These are phyloP conservation scores for Phaeomoniella chlamydospora DNA, from an alignment of 2,329 filamentous ascomycete genomes.

Conservation along the genomic window DNA sequence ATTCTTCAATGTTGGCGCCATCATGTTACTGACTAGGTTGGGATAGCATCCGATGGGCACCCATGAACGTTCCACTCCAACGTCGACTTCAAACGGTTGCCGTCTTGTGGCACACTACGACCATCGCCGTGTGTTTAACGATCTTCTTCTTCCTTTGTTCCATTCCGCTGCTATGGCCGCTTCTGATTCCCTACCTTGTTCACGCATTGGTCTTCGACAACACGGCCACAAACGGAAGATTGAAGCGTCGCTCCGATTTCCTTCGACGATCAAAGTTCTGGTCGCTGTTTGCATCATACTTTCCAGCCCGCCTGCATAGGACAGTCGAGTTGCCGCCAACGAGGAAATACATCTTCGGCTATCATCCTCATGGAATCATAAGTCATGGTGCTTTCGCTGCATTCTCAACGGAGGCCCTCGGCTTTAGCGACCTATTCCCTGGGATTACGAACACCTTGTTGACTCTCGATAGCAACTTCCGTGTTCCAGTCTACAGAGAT, in stretches of 20 bases:
- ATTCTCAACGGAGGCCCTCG: constrained; percentile 79
- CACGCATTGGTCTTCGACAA: constrained; percentile 65
- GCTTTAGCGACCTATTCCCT: constrained; percentile 76
- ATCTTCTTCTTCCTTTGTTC: constrained; percentile 83
- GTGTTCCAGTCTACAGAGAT: constrained; percentile 84
- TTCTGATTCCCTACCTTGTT: constrained; percentile 62
- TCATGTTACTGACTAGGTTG: not conserved
- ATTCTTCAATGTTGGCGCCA: not conserved
- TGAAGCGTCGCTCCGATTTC: constrained; percentile 60
- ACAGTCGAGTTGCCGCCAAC: constrained; percentile 64
- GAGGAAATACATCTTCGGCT: constrained; percentile 90
- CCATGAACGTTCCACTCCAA: constrained; percentile 56
- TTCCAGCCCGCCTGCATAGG: constrained; percentile 76
- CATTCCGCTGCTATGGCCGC: constrained; percentile 83
- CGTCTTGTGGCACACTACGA: constrained; percentile 59
- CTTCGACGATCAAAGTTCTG: constrained; percentile 62
- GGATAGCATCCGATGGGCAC: constrained; percentile 65
- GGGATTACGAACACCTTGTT: constrained; percentile 89
- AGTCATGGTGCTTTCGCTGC: constrained; percentile 89
- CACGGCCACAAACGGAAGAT: constrained; percentile 58
- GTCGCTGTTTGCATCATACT: constrained; percentile 85
- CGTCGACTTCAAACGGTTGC: constrained; percentile 66
- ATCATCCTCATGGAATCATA: constrained; percentile 96
- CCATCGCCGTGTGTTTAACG: constrained; percentile 56
- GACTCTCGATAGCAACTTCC: constrained; percentile 92